phyloP scores from a whole-genome alignment of 2,329 filamentous ascomycete species.

The Colletotrichum magnum region DNA sequence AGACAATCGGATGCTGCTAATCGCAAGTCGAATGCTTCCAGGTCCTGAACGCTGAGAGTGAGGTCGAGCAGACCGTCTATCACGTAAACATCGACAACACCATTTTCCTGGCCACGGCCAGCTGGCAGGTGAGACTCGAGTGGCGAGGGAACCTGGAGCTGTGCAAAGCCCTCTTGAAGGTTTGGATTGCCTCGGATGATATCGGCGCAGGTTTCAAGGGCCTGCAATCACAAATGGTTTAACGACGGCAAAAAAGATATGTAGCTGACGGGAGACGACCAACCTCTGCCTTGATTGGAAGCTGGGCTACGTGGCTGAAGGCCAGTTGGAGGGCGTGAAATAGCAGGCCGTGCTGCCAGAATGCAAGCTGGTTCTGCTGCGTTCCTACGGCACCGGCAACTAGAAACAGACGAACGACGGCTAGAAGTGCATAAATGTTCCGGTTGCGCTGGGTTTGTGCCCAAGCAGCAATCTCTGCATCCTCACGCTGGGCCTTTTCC shows the following conservation, averaged over 20 bases:
- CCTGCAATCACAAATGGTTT: slow-evolving; percentile 60
- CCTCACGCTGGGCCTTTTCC: slow-evolving; percentile 66
- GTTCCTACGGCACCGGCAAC: slow-evolving; percentile 85
- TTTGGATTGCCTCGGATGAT: slow-evolving; percentile 85
- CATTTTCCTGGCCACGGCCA: slow-evolving; percentile 60
- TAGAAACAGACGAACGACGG: slow-evolving; percentile 89
- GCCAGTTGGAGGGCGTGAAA: slow-evolving; percentile 85
- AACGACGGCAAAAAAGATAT: slow-evolving; percentile 15
- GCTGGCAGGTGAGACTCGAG: slow-evolving; percentile 58
- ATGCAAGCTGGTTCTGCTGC: slow-evolving; percentile 85
- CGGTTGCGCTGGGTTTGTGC: slow-evolving; percentile 84
- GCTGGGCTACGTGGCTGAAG: slow-evolving; percentile 80
- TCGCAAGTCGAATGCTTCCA: slow-evolving; percentile 82
- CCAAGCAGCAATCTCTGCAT: slow-evolving; percentile 79
- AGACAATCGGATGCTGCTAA: slow-evolving; percentile 91
- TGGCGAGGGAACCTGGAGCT: slow-evolving; percentile 81
- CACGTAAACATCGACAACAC: slow-evolving; percentile 81
- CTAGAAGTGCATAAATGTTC: slow-evolving; percentile 91
- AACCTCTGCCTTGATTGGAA: slow-evolving; percentile 87
- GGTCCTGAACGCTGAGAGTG: slow-evolving; percentile 76
- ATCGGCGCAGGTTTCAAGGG: slow-evolving; percentile 87
- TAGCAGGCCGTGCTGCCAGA: slow-evolving; percentile 86
- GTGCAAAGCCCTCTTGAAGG: slow-evolving; percentile 91
- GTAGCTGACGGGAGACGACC: slow-evolving; percentile 43
- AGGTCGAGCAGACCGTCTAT: slow-evolving; percentile 94